Evolutionary conservation across 805 yeast genomes (phyloP).

Genomic region (Candida morakotiae): DNA sequence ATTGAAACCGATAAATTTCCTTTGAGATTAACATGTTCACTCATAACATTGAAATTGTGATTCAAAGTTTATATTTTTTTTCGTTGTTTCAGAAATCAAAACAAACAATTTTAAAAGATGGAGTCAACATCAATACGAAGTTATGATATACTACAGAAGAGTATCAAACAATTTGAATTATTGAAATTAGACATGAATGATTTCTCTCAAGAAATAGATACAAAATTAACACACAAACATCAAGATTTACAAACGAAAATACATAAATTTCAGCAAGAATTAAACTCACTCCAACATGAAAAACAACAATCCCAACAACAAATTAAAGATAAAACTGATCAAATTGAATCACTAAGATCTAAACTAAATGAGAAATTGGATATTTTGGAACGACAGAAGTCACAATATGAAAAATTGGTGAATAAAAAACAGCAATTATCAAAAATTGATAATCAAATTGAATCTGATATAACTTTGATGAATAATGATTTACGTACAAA

Average conservation of each 20-base stretch:
- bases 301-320: conserved; percentile 26
- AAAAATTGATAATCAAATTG: conserved; percentile 21
- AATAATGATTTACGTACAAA: conserved; percentile 12
- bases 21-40: too few relatives aligned
- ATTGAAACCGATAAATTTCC: background rate
- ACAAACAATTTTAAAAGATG: conserved; percentile 1
- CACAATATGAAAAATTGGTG: conserved; percentile 30
- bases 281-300: conserved; percentile 28
- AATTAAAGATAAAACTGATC: conserved; percentile 22
- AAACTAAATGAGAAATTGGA: conserved; percentile 16
- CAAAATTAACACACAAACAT: conserved; percentile 18
- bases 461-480: conserved; percentile 20
- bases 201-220: conserved; percentile 2
- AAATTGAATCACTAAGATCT: conserved; percentile 21
- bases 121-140: conserved; percentile 4
- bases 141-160: conserved; percentile 3
- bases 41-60: too few relatives aligned
- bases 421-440: conserved; percentile 31
- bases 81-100: conserved; percentile 5
- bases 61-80: too few relatives aligned
- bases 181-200: conserved; percentile 1
- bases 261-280: conserved; percentile 26
- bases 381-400: conserved; percentile 18
- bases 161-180: conserved; percentile 2
- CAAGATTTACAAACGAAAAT: conserved; percentile 26